Evolutionary conservation across 2,329 filamentous ascomycete species (phyloP).

Genomic region (Chaetomium globosum): DNA sequence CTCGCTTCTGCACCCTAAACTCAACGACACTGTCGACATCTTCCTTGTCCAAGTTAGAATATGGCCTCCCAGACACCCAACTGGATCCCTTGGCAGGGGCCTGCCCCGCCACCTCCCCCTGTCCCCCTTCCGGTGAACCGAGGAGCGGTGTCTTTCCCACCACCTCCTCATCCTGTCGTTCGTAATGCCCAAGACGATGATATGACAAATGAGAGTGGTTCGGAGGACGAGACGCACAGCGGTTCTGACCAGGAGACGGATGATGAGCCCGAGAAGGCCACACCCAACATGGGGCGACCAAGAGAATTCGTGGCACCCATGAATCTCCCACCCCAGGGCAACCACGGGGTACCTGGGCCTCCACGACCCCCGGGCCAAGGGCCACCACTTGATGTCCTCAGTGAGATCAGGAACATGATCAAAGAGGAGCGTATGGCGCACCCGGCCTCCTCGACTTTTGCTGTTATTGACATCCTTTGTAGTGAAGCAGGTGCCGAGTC

Average conservation of each 20-base stretch:
- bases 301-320: neutral
- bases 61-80: slow-evolving; percentile 15
- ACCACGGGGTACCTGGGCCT: neutral
- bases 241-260: slow-evolving; percentile 10
- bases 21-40: neutral
- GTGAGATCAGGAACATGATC: slow-evolving; percentile 32
- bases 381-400: slow-evolving; percentile 15
- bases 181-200: slow-evolving; percentile 7
- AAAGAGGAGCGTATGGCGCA: slow-evolving; percentile 30
- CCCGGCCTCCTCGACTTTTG: no score
- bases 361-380: neutral
- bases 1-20: neutral
- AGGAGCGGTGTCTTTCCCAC: neutral
- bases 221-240: slow-evolving; percentile 13
- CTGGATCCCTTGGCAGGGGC: slow-evolving; percentile 14
- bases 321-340: neutral
- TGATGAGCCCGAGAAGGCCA: neutral
- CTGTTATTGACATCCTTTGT: neutral
- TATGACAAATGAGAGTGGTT: neutral
- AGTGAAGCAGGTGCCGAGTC: slow-evolving; percentile 20
- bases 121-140: neutral
- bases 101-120: slow-evolving; percentile 6
- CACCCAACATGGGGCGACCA: slow-evolving; percentile 5
- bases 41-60: neutral
- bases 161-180: slow-evolving; percentile 5